Base-by-base conservation (phyloP, 1,284 basidiomycete species). In the Hypsizygus ulmarius region DNA sequence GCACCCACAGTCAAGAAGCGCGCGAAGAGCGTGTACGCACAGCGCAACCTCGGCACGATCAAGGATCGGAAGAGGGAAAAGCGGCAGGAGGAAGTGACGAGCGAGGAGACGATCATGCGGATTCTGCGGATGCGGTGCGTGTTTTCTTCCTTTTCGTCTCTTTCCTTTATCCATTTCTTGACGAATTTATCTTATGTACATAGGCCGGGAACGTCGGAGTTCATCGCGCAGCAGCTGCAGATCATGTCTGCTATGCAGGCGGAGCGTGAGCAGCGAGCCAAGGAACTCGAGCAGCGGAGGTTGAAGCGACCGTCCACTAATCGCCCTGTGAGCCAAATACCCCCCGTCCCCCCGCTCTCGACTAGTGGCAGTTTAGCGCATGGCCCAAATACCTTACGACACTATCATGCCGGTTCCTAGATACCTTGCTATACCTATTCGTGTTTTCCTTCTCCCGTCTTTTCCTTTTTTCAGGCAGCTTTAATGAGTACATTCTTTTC, bases 1-100 rank as follows among this genome's bases (percentile, higher is more conserved):
- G 77, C 82, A 3, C 81, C 88, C 1, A 81, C 84, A n/a, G 76
- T 90, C 51, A 87, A 87, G 73, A 91, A 89, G 66, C 85, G 93
- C 3, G 87, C 86, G 3, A 98, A 97, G 77, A 90, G 91, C 50
- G 90, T 97, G 27, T 88, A 93, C 58, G 76, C 82, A 3, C 91
- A 93, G 58, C 86, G 87, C 37, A 98, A 97, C 65, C 78, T 99
- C 12, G 96, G 96, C 6, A 99, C 97, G 3, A 99, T 99, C 68
- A 87, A 87, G 66, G 87, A 96, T 62, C 81, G 93, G 53, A 99
- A 98, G 77, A 85, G 84, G 63, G 92, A 94, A 70, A 98, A 96
- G 77, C 79, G 83, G 60, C 78, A 91, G 57, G 81, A 85, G 58
- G 81, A 88, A 50, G 75, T 76, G 1, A 78, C 74, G 15, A 88